Evolutionary conservation across 768 basidiomycete genomes (phyloP).

Genomic region (Lactarius hengduanensis): DNA sequence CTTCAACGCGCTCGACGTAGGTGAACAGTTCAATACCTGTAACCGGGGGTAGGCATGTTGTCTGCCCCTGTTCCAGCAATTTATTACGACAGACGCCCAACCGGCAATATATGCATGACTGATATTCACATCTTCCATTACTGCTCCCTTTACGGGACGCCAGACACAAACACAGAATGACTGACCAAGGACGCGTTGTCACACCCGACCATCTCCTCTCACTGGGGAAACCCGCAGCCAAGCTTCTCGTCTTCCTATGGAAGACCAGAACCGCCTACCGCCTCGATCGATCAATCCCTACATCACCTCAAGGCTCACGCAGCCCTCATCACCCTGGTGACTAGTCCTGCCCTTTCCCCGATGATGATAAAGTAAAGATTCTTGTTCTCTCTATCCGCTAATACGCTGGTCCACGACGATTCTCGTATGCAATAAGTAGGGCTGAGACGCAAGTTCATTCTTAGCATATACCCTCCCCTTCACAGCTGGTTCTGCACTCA

Average conservation of each 20-base stretch:
- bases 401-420: conserved; percentile 1
- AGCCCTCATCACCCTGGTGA: background rate
- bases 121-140: background rate
- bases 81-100: background rate
- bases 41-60: conserved; percentile 13
- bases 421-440: conserved; percentile 24
- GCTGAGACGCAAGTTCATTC: background rate
- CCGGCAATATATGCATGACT: background rate
- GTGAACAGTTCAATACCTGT: conserved; percentile 18
- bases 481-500: background rate
- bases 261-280: background rate
- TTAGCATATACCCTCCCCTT: conserved; percentile 5
- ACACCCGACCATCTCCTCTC: background rate
- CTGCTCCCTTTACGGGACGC: background rate
- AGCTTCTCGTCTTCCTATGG: background rate
- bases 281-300: background rate
- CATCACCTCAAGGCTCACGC: background rate
- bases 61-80: background rate
- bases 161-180: background rate
- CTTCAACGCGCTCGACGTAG: conserved; percentile 12
- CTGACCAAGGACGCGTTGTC: background rate
- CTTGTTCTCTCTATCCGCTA: background rate
- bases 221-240: background rate
- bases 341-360: background rate
- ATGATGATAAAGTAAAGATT: background rate